A percentile compares a stretch with the other conserved stretches of the same genome.
Evolutionary conservation across 2,329 filamentous ascomycete species (phyloP).

Genomic region (Hypomyces rosellus): DNA sequence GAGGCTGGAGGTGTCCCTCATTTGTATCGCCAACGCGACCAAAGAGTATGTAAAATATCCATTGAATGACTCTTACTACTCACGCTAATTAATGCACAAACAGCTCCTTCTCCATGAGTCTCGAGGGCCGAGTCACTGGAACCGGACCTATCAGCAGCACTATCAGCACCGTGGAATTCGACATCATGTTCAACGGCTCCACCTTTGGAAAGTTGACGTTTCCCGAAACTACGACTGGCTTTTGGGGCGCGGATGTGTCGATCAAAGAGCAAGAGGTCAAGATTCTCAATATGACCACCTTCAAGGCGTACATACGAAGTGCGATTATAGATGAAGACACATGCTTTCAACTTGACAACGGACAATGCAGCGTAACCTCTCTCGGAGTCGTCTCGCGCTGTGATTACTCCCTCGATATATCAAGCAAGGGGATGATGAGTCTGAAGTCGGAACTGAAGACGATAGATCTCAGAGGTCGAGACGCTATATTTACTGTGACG

Average conservation of each 20-base stretch:
- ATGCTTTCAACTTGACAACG: slow-evolving; percentile 23
- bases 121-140: slow-evolving; percentile 24
- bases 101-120: slow-evolving; percentile 24
- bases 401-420: slow-evolving; percentile 22
- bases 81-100: background rate
- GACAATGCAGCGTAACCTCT: slow-evolving; percentile 20
- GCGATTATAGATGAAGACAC: slow-evolving; percentile 23
- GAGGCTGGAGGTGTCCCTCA: slow-evolving; percentile 22
- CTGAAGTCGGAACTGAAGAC: slow-evolving; percentile 18
- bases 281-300: slow-evolving; percentile 24
- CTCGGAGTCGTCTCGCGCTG: slow-evolving; percentile 19
- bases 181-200: slow-evolving; percentile 23
- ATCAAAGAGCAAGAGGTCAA: slow-evolving; percentile 22
- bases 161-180: slow-evolving; percentile 23
- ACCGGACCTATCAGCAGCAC: slow-evolving; percentile 26
- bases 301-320: slow-evolving; percentile 25
- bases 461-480: slow-evolving; percentile 13
- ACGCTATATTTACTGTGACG: slow-evolving; percentile 17
- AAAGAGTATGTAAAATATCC: slow-evolving; percentile 21
- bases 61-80: background rate
- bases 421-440: slow-evolving; percentile 22
- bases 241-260: slow-evolving; percentile 22
- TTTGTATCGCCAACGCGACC: slow-evolving; percentile 25
- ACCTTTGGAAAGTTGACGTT: slow-evolving; percentile 25
- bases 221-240: slow-evolving; percentile 23